Conservation (phyloP, 768 basidiomycete genomes). For the Termitomyces sp. region DNA sequence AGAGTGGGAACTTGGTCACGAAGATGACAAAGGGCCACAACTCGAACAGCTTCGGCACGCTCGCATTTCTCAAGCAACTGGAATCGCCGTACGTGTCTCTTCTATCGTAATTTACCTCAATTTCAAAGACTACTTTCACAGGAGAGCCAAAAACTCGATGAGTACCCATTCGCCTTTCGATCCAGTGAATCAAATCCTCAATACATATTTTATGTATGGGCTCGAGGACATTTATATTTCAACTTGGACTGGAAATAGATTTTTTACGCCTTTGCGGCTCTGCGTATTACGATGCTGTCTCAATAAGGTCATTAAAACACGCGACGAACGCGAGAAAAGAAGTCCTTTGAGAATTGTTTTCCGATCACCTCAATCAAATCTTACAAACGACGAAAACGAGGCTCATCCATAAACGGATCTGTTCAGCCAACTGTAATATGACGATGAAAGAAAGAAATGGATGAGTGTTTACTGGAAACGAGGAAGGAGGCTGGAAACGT, state of each 20-base stretch:
- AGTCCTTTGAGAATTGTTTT: not conserved
- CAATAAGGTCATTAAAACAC: not conserved
- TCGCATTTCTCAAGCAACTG: not conserved
- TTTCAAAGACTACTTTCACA: not conserved
- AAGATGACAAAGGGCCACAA: not conserved
- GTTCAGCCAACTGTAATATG: not conserved
- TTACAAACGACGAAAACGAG: not conserved
- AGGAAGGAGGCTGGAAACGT: not conserved
- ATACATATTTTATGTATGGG: not conserved
- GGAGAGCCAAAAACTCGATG: not conserved
- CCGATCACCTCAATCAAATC: not conserved
- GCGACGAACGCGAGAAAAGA: not conserved
- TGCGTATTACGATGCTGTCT: not conserved
- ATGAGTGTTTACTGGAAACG: not conserved
- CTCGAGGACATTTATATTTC: no score
- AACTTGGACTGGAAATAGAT: no score
- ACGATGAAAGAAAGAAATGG: not conserved
- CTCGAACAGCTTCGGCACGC: not conserved
- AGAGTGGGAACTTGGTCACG: no score
- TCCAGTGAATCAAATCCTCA: no score
- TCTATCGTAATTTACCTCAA: not conserved
- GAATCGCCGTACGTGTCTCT: not conserved
- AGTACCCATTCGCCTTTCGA: not conserved
- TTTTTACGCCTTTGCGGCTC: not conserved
- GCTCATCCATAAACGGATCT: not conserved